phyloP scores from a whole-genome alignment of 1,139 yeast genomes.

The Pichia sp. region DNA sequence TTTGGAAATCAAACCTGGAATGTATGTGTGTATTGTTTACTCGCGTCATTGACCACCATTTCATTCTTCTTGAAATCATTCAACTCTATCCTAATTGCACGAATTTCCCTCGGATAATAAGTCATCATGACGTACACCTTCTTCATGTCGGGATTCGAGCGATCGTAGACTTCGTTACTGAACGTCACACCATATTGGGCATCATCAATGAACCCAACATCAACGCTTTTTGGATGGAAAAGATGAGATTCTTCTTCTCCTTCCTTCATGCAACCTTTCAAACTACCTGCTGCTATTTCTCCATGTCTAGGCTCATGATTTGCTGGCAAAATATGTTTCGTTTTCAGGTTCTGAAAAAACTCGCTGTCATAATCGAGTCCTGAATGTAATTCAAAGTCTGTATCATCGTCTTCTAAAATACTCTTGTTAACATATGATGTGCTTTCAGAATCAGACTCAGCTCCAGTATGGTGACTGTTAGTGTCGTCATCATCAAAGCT shows the following conservation, averaged over 20 bases:
- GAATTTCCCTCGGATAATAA: constrained; percentile 43
- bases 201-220: constrained; percentile 43
- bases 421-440: neutral
- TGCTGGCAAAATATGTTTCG: neutral
- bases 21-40: constrained; percentile 51
- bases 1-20: constrained; percentile 34
- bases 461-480: neutral
- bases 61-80: constrained; percentile 46
- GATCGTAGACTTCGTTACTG: constrained; percentile 45
- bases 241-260: neutral
- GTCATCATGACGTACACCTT: constrained; percentile 49
- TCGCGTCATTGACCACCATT: constrained; percentile 52
- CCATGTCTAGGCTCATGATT: constrained; percentile 1
- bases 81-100: constrained; percentile 47
- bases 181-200: constrained; percentile 45
- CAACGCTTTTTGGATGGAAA: neutral
- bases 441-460: neutral
- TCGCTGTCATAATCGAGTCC: neutral
- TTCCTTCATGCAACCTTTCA: constrained; percentile 13
- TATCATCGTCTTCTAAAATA: neutral
- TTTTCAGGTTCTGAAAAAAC: neutral
- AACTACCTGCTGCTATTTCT: neutral
- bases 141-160: constrained; percentile 42
- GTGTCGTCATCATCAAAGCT: constrained; percentile 4
- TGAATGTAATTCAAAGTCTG: neutral